Evolutionary conservation across 2,329 filamentous ascomycete species (phyloP).

Genomic region (Exophiala oligosperma): DNA sequence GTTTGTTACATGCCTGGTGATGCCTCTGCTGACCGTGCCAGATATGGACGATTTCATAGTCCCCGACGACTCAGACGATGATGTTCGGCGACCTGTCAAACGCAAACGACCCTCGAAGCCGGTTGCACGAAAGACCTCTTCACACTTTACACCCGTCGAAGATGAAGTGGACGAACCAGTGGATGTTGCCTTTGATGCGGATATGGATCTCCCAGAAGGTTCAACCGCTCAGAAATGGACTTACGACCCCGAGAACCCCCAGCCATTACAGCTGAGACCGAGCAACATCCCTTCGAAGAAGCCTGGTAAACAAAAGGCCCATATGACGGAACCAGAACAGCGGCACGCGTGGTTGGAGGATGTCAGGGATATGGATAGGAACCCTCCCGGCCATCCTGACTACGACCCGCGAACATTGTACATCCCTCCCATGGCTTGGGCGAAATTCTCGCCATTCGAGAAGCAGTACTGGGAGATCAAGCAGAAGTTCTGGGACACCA

Average conservation of each 20-base stretch:
- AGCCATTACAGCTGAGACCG: slow-evolving; percentile 51
- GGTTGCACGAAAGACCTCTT: slow-evolving; percentile 41
- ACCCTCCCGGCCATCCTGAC: slow-evolving; percentile 76
- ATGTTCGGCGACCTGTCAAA: slow-evolving; percentile 64
- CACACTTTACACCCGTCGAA: slow-evolving; percentile 40
- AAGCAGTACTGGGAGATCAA: slow-evolving; percentile 99
- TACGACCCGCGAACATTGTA: slow-evolving; percentile 91
- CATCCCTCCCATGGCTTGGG: slow-evolving; percentile 78
- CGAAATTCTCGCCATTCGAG: slow-evolving; percentile 88
- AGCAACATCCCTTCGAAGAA: slow-evolving; percentile 38
- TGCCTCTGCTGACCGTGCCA: slow-evolving; percentile 33
- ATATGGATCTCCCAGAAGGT: slow-evolving; percentile 57
- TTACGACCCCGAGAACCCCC: slow-evolving; percentile 62
- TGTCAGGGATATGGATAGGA: slow-evolving; percentile 78
- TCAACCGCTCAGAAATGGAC: slow-evolving; percentile 85
- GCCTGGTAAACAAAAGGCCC: slow-evolving; percentile 62
- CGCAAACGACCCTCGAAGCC: slow-evolving; percentile 58
- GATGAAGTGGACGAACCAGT: slow-evolving; percentile 53
- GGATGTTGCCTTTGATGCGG: slow-evolving; percentile 42
- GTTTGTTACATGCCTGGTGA: neutral
- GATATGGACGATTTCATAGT: slow-evolving; percentile 88
- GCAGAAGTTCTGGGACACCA: slow-evolving; percentile 93
- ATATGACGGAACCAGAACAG: slow-evolving; percentile 78
- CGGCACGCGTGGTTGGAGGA: slow-evolving; percentile 90
- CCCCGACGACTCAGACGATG: slow-evolving; percentile 79